Percentiles rank a stretch among this genome's conserved stretches.
Evolutionary conservation across 306 rosid species (phyloP).

Genomic region (Acacia acuminata): DNA sequence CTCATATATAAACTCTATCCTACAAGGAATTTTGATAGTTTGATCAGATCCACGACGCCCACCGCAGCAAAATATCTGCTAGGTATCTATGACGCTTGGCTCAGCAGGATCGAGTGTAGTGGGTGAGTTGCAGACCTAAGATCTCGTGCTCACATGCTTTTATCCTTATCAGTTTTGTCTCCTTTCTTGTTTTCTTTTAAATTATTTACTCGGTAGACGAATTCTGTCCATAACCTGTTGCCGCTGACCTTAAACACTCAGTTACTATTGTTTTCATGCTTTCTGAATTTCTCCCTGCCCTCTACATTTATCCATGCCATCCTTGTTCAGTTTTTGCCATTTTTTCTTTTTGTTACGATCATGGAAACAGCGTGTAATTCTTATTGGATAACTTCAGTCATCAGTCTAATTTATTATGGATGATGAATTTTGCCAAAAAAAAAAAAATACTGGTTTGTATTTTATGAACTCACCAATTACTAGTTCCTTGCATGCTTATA

Average conservation of each 20-base stretch:
- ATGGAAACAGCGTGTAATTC: background rate
- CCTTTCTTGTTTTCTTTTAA: background rate
- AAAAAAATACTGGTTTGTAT: background rate
- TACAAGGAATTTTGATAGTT: slow-evolving; percentile 13
- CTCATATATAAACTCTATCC: slow-evolving; percentile 9
- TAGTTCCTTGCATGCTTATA: background rate
- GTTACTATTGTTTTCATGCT: background rate
- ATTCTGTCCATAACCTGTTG: slow-evolving; percentile 16
- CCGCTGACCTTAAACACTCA: slow-evolving; percentile 32
- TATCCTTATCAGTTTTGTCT: background rate
- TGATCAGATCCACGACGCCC: slow-evolving; percentile 63
- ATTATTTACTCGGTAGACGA: background rate
- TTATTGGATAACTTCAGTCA: slow-evolving; percentile 18
- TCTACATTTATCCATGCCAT: background rate
- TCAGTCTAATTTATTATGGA: background rate
- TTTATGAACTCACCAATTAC: background rate
- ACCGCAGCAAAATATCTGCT: slow-evolving; percentile 15
- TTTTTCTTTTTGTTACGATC: background rate
- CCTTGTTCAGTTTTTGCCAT: background rate
- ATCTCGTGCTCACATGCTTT: background rate
- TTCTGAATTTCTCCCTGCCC: background rate
- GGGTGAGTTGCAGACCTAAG: slow-evolving; percentile 56
- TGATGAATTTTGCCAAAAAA: background rate
- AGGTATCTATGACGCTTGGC: slow-evolving; percentile 94
- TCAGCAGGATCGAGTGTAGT: slow-evolving; percentile 97